Conservation (phyloP, 768 basidiomycete species). For the Serendipita vermifera region DNA sequence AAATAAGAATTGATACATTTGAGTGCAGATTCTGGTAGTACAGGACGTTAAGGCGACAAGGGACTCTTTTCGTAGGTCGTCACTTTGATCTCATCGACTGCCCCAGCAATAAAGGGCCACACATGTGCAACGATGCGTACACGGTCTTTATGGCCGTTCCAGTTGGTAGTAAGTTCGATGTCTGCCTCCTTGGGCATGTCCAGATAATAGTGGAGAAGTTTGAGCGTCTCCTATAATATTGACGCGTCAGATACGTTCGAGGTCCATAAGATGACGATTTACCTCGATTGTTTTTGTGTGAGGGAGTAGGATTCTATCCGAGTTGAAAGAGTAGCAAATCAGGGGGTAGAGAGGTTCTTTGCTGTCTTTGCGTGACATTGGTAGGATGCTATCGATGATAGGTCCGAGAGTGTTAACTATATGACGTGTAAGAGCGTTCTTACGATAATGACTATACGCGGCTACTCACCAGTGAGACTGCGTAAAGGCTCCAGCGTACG, state of each 20-base stretch:
- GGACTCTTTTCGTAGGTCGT: conserved; percentile 1
- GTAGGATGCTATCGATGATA: not conserved
- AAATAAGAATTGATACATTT: no score
- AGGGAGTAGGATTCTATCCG: conserved; percentile 3
- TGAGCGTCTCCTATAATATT: not conserved
- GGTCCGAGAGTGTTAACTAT: not conserved
- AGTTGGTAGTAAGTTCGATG: conserved; percentile 4
- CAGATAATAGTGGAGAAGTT: not conserved
- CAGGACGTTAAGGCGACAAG: conserved; percentile 2
- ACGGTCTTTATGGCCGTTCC: not conserved
- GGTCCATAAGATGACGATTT: not conserved
- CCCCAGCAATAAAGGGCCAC: not conserved
- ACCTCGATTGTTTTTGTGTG: conserved; percentile 8
- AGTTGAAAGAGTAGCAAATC: not conserved
- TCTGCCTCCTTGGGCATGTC: conserved; percentile 3
- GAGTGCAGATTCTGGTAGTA: no score
- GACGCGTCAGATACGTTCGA: not conserved
- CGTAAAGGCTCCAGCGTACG: not conserved
- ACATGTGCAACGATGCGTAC: not conserved
- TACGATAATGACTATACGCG: not conserved
- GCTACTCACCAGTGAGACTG: not conserved
- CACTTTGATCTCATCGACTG: conserved; percentile 1
- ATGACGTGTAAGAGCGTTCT: not conserved
- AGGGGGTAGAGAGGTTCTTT: not conserved
- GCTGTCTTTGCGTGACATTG: not conserved